Evolutionary conservation across 2,329 filamentous ascomycete genomes (phyloP), one percentile per base, ranked within the genome.

Genomic region (Aureobasidium lini): DNA sequence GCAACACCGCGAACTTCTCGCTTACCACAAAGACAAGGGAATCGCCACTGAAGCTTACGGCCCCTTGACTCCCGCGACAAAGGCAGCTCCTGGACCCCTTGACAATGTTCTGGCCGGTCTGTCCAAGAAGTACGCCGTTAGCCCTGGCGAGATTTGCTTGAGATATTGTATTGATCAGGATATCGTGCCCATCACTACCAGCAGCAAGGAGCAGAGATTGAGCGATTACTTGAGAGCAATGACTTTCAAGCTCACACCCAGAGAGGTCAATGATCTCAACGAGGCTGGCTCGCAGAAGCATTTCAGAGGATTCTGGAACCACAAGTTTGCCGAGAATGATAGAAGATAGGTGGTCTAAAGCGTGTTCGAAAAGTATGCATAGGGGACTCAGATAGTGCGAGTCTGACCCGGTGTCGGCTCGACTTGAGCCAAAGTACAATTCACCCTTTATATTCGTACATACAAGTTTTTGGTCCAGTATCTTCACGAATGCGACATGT

Each of bases 161-260:
- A 72, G 84, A 54, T 87, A 83, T 82, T 80, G 77, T 50, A 77
- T 86, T 53, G 83, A 86, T 64, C 81, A 83, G 65, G 82, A 82
- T 28, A 70, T 81, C 60, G 76, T 85, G 15, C 71, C 80, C 0
- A 78, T 87, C 60, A 85, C 83, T 6, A 86, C 84, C 2, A 83
- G 79, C 60, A 72, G 76, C 50, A 86, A 85, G 67, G 83, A 85
- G 70, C 76, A 81, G 62, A 74, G 83, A 15, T 63, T 86, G 67
- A 80, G 74, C 60, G 80, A 84, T 65, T 85, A 85, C 64, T 66
- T 85, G 62, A 72, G 80, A 23, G 74, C 73, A 1, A 72, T 81
- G 63, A 80, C 77, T 0, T 86, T 86, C 70, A 80, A 80, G 63
- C 67, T 86, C 62, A 85, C 80, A 6, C 81, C 82, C 0, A 74